phyloP scores from a whole-genome alignment of 2,329 filamentous ascomycete species.

The Cercospora janseana region DNA sequence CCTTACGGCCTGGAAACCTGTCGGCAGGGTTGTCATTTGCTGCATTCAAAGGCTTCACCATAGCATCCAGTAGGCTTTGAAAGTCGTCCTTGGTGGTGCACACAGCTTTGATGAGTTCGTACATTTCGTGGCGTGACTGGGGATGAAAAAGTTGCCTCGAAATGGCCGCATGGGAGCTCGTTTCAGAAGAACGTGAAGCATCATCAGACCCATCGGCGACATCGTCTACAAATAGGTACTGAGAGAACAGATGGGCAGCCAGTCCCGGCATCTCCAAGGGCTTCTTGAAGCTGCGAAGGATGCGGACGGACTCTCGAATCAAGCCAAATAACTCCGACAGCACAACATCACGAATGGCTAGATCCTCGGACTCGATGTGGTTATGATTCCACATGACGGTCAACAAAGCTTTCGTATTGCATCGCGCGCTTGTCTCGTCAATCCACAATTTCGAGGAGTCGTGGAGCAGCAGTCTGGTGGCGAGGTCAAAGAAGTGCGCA shows the following conservation, averaged over 20 bases:
- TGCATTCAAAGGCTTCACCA: constrained; percentile 16
- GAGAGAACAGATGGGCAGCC: constrained; percentile 26
- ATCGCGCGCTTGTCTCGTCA: constrained; percentile 27
- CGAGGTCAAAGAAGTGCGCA: constrained; percentile 27
- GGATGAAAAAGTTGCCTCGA: constrained; percentile 12
- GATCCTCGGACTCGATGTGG: constrained; percentile 29
- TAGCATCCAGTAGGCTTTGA: constrained; percentile 16
- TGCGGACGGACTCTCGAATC: constrained; percentile 36
- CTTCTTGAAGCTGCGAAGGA: constrained; percentile 35
- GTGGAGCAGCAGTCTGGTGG: constrained; percentile 19
- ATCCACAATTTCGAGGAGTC: constrained; percentile 16
- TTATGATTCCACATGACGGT: constrained; percentile 23
- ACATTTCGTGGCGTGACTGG: constrained; percentile 25
- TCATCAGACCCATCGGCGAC: neutral
- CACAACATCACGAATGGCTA: constrained; percentile 27
- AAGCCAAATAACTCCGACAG: constrained; percentile 41
- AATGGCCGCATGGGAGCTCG: neutral
- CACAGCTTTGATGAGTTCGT: constrained; percentile 27
- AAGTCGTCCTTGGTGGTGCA: constrained; percentile 25
- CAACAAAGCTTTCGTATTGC: constrained; percentile 23
- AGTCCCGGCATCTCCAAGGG: constrained; percentile 30
- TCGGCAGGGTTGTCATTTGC: constrained; percentile 9
- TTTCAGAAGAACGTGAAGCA: neutral
- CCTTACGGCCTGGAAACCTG: constrained; percentile 36
- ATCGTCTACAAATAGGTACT: constrained; percentile 31